Evolutionary conservation across 106 monocot genomes (phyloP), one percentile per base, ranked within the genome.

Genomic region (Cymbidium sinense): DNA sequence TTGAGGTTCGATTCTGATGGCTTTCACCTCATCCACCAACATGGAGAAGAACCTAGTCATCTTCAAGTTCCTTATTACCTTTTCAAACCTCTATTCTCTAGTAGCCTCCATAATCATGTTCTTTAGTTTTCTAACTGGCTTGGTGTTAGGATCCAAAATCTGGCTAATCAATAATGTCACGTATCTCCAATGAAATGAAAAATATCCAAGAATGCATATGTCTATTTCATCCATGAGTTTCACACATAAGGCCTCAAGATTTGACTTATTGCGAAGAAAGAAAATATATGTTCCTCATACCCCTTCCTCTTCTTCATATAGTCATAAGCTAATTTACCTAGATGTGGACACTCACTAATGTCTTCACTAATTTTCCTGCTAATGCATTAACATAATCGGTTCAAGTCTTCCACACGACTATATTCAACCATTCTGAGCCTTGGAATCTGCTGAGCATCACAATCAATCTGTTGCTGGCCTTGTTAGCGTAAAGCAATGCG

Each of bases 11-110:
- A 84, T 78, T 9, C 96, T 87, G 47, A 96, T 96, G 36, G 88
- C 96, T 81, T 89, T 96, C 89, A 96, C 83, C 79, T 96, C 96
- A 75, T 93, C 96, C 80, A 89, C 81, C 75, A 96, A 70, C 12
- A 93, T 96, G 17, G 89, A 89, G 77, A 96, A 93, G 35, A 96
- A 36, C 34, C 96, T 85, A 7, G 90, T 83, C 65, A 91, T 87
- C 70, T 96, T 96, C 54, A 96, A 78, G 29, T 87, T 58, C 80
- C 80, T 89, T 3, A 89, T 72, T 27, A 96, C 78, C 82, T 90
- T 89, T 78, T 96, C 96, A 81, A 96, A 96, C 77, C 96, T 84
- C 65, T 80, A 80, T 39, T 93, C 85, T 71, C 93, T 96, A 75
- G 86, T 86, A 79, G 94, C 91, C 77, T 96, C n/a, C n/a, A n/a